Percentiles rank a stretch among this genome's conserved stretches.
Conservation (phyloP, 306 rosid species). For the Glycine latifolia region DNA sequence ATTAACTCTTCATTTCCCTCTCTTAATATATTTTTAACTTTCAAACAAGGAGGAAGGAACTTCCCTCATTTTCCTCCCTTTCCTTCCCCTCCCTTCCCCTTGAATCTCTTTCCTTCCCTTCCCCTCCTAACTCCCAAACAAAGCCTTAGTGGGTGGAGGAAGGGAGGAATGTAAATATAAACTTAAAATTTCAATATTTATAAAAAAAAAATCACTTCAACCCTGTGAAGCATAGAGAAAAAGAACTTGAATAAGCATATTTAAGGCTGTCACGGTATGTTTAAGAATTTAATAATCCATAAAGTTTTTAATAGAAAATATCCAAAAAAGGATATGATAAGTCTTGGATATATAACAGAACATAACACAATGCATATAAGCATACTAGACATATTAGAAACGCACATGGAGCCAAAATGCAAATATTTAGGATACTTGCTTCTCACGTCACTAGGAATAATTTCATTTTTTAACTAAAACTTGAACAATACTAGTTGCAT, state of each 20-base stretch:
- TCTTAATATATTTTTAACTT: too few species aligned
- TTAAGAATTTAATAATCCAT: background rate
- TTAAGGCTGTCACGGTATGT: background rate
- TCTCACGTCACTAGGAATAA: background rate
- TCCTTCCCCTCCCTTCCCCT: too few species aligned
- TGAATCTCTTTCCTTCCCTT: too few species aligned
- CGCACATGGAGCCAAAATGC: background rate
- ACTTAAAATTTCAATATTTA: background rate
- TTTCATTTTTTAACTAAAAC: background rate
- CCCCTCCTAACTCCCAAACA: too few species aligned
- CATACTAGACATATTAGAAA: too few species aligned
- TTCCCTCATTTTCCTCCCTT: too few species aligned
- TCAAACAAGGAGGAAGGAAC: too few species aligned
- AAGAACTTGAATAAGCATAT: background rate
- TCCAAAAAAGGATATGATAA: background rate
- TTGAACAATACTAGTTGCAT: background rate
- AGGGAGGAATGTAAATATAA: background rate
- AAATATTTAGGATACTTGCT: background rate
- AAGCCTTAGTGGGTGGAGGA: background rate
- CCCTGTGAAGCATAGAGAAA: too few species aligned
- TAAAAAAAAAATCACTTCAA: background rate
- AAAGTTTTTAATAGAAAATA: background rate
- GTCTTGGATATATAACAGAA: background rate
- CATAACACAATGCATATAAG: background rate
- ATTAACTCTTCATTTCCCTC: too few species aligned